A percentile compares a stretch with the other conserved stretches of the same genome.
These are phyloP conservation scores for Castanea sativa DNA, from an alignment of 306 rosid species.

Conservation along the genomic window DNA sequence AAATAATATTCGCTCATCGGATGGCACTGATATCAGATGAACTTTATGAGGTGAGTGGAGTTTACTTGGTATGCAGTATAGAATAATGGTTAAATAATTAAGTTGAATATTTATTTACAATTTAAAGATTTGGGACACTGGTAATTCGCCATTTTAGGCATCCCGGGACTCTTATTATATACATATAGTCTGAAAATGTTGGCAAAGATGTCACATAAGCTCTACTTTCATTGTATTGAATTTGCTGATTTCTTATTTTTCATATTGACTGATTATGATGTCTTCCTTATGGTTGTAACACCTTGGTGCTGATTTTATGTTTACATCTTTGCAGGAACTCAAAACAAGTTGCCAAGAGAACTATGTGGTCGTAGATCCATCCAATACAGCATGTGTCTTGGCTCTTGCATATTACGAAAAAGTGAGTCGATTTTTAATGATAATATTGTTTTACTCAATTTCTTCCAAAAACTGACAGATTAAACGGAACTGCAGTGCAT, in stretches of 20 bases:
- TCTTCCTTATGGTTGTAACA: neutral
- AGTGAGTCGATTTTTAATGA: neutral
- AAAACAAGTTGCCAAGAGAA: neutral
- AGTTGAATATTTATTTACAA: too few species aligned
- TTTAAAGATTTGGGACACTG: too few species aligned
- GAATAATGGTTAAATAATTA: too few species aligned
- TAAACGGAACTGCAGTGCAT: constrained; percentile 1
- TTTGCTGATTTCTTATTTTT: too few species aligned
- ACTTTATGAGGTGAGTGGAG: constrained; percentile 20
- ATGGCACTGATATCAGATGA: constrained; percentile 25
- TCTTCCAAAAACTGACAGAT: neutral
- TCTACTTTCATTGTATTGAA: too few species aligned
- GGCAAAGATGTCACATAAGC: too few species aligned
- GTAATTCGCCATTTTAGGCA: too few species aligned
- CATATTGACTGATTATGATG: neutral
- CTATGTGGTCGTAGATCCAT: neutral
- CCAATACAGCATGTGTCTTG: neutral
- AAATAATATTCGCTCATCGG: constrained; percentile 18
- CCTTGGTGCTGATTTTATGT: neutral
- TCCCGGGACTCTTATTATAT: too few species aligned
- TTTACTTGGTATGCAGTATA: too few species aligned
- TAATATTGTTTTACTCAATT: neutral
- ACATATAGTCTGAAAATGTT: too few species aligned
- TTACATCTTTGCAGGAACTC: neutral
- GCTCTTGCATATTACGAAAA: constrained; percentile 9